Conservation (phyloP, 2,329 filamentous ascomycete species). For the Alternaria angustiovoidea region DNA sequence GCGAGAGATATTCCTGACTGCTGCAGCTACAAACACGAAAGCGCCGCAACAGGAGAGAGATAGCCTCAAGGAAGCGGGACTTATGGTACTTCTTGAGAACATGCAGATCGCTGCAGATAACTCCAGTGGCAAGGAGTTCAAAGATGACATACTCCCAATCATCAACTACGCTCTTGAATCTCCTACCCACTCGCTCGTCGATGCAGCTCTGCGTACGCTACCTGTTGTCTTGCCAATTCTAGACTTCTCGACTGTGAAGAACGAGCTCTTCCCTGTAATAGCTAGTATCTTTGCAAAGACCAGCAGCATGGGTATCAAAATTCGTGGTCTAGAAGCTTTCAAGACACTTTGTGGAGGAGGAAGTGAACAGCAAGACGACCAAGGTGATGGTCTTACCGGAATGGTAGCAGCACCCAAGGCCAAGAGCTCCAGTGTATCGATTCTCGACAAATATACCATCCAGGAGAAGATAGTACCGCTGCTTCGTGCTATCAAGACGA, state of each 20-base stretch:
- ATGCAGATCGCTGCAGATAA: conserved; percentile 79
- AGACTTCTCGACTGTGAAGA: conserved; percentile 96
- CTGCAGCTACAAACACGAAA: conserved; percentile 51
- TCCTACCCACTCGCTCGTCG: conserved; percentile 85
- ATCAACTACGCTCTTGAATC: conserved; percentile 86
- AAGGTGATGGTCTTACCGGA: conserved; percentile 78
- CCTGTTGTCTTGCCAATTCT: conserved; percentile 84
- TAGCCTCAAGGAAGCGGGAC: conserved; percentile 81
- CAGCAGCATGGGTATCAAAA: conserved; percentile 92
- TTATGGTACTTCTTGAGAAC: conserved; percentile 91
- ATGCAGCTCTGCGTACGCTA: conserved; percentile 81
- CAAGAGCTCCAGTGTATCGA: conserved; percentile 73
- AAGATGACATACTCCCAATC: conserved; percentile 91
- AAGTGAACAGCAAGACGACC: conserved; percentile 47
- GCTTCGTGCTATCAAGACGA: conserved; percentile 93
- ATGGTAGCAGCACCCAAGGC: conserved; percentile 64
- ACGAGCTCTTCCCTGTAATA: conserved; percentile 93
- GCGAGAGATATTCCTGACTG: conserved; percentile 79
- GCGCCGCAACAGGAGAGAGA: conserved; percentile 73
- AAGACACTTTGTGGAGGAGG: conserved; percentile 84
- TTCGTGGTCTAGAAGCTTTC: conserved; percentile 89
- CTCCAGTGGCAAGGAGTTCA: conserved; percentile 90
- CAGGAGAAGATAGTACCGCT: conserved; percentile 96
- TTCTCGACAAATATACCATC: conserved; percentile 96
- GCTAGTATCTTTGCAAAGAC: conserved; percentile 91